These are phyloP conservation scores for Dactylellina leptospora DNA, from an alignment of 2,329 filamentous ascomycete genomes.

Conservation along the genomic window DNA sequence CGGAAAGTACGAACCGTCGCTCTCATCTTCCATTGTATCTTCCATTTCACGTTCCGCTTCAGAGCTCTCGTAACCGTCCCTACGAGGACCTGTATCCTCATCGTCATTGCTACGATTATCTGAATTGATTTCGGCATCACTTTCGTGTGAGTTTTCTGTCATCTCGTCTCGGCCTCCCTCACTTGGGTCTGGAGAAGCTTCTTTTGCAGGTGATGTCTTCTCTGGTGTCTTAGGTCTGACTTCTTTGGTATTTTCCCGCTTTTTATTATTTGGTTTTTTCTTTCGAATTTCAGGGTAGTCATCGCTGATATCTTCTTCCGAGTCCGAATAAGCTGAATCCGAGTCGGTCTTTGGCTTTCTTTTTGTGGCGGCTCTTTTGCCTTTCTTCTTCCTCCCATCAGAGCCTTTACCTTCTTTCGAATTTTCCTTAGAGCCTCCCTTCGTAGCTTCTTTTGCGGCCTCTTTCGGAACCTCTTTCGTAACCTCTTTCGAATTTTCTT, in stretches of 20 bases:
- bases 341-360: background rate
- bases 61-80: background rate
- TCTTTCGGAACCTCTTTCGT: too few relatives aligned
- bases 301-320: background rate
- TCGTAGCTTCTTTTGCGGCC: too few relatives aligned
- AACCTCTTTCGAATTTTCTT: too few relatives aligned
- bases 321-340: background rate
- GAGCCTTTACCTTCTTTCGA: background rate
- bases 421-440: background rate
- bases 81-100: background rate
- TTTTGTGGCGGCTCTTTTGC: background rate
- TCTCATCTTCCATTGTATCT: too few relatives aligned
- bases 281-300: background rate
- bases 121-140: background rate
- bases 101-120: background rate
- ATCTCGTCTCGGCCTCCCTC: too few relatives aligned
- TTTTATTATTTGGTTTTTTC: background rate
- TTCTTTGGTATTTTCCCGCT: too few relatives aligned
- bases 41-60: background rate
- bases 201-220: too few relatives aligned
- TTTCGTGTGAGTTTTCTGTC: too few relatives aligned
- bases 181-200: too few relatives aligned
- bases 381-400: background rate
- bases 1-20: too few relatives aligned
- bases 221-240: too few relatives aligned